These are phyloP conservation scores for Solanum pimpinellifolium DNA, from an alignment of 257 asterid species.

Conservation along the genomic window DNA sequence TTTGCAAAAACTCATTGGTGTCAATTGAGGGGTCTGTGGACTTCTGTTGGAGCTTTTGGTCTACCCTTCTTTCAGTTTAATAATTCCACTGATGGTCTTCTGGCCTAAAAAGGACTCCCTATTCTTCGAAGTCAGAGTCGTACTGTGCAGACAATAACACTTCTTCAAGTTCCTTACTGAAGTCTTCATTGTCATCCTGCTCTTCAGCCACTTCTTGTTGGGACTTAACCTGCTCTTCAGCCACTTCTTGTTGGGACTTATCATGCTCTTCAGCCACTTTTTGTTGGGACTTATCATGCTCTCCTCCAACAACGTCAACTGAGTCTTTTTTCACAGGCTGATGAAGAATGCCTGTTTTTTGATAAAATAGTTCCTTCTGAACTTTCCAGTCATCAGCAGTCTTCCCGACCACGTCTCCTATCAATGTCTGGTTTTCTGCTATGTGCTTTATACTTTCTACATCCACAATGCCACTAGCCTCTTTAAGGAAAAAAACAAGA, in stretches of 20 bases:
- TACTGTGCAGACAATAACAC: constrained; percentile 4
- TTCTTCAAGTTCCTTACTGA: constrained; percentile 24
- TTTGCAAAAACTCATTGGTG: too few relatives aligned
- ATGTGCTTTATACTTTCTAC: constrained; percentile 60
- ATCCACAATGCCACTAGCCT: constrained; percentile 52
- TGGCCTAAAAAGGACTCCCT: neutral
- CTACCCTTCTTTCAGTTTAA: neutral
- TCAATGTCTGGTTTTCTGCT: constrained; percentile 31
- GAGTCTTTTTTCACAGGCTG: neutral
- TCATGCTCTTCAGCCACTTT: neutral
- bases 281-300: neutral
- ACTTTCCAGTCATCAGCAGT: constrained; percentile 44
- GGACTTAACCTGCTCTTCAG: neutral
- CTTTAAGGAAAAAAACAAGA: constrained; percentile 13
- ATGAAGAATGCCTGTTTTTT: constrained; percentile 28
- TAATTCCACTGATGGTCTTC: neutral
- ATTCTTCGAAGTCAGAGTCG: constrained; percentile 4
- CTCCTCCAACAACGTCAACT: neutral
- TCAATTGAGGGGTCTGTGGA: neutral
- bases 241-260: neutral
- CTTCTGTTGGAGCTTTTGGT: neutral
- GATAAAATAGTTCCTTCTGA: constrained; percentile 44
- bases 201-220: neutral
- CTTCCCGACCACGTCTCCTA: constrained; percentile 52
- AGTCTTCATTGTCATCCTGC: constrained; percentile 6